These are phyloP conservation scores for Thinopyrum obtusiflorum DNA, from an alignment of 202 grass and related monocot genomes.

Conservation along the genomic window DNA sequence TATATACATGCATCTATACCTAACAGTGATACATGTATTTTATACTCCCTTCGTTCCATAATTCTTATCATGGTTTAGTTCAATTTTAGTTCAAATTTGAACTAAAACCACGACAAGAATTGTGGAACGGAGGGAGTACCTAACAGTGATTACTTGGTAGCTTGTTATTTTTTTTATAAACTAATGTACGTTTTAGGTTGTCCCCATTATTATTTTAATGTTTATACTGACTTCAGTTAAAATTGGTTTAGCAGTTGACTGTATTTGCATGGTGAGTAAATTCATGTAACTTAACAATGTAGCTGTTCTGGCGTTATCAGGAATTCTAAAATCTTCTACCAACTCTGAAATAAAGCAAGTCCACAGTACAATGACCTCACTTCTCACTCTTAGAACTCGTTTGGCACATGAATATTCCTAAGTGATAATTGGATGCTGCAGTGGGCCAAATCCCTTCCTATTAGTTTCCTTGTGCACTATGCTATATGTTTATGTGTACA, in stretches of 20 bases:
- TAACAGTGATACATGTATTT: too few relatives aligned
- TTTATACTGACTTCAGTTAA: constrained; percentile 9
- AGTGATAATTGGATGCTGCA: constrained; percentile 1
- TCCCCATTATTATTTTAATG: neutral
- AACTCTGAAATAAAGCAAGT: neutral
- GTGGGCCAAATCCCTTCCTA: neutral
- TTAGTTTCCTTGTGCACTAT: neutral
- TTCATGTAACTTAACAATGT: constrained; percentile 1
- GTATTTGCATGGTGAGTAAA: neutral
- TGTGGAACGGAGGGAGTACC: too few relatives aligned
- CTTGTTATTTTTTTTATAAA: neutral
- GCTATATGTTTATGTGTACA: constrained; percentile 14
- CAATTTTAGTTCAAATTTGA: too few relatives aligned
- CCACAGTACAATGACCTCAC: neutral
- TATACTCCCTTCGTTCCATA: too few relatives aligned
- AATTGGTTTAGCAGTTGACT: neutral
- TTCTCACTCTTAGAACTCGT: constrained; percentile 7
- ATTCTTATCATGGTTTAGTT: too few relatives aligned
- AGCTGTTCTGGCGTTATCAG: neutral
- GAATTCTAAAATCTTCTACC: neutral
- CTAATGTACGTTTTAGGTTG: neutral
- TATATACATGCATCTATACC: neutral
- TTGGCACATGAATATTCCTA: constrained; percentile 1
- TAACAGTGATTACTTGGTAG: neutral
- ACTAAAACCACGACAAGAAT: too few relatives aligned